Percentiles rank a stretch among this genome's conserved stretches.
Conservation (phyloP, 768 basidiomycete genomes). For the Suillus variegatus region DNA sequence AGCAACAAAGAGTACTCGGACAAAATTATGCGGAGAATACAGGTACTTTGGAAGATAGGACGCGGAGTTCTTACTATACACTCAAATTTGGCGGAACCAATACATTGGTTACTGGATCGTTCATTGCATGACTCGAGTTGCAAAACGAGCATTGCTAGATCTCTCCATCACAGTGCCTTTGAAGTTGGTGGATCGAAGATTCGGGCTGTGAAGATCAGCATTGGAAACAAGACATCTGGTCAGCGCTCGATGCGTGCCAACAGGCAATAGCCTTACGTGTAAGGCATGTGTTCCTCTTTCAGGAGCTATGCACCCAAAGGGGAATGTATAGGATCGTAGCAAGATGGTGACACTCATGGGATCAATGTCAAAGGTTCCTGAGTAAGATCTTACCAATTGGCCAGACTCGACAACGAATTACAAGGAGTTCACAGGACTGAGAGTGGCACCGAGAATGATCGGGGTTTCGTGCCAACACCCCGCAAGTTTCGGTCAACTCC, state of each 20-base stretch:
- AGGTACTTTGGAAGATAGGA: not conserved
- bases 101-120: not conserved
- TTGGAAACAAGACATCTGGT: conserved; percentile 11
- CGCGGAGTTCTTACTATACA: not conserved
- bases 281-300: not conserved
- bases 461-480: conserved; percentile 14
- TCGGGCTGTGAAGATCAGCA: conserved; percentile 12
- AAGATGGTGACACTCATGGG: conserved; percentile 11
- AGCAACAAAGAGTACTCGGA: conserved; percentile 2
- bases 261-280: conserved; percentile 6
- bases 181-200: not conserved
- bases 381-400: conserved; percentile 17
- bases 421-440: conserved; percentile 23
- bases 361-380: conserved; percentile 25
- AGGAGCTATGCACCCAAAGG: conserved; percentile 1
- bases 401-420: conserved; percentile 13
- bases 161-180: not conserved
- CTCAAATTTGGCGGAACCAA: not conserved
- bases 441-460: conserved; percentile 21
- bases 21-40: not conserved
- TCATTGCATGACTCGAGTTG: not conserved
- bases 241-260: conserved; percentile 1
- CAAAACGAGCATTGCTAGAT: conserved; percentile 2
- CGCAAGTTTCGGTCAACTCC: conserved; percentile 8
- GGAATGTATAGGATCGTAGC: conserved; percentile 4